A percentile compares a stretch with the other conserved stretches of the same genome.
Conservation (phyloP, 768 basidiomycete genomes). For the Mycena galericulata region DNA sequence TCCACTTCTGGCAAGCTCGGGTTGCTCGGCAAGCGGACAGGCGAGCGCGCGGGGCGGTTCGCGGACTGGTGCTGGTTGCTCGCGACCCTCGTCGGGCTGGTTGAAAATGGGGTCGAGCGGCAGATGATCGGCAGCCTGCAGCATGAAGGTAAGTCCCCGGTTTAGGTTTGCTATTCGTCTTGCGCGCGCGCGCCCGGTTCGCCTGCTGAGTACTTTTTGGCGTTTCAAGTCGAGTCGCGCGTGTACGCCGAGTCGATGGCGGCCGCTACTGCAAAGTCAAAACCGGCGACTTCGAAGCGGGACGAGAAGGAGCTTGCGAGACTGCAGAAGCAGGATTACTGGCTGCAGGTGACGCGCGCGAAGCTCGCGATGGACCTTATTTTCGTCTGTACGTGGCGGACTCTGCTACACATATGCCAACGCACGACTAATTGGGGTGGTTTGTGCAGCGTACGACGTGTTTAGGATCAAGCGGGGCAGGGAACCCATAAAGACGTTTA, state of each 20-base stretch:
- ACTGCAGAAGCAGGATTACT: slow-evolving; percentile 78
- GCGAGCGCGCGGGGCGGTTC: slow-evolving; percentile 77
- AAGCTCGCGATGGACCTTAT: slow-evolving; percentile 89
- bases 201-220: slow-evolving; percentile 14
- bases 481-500: slow-evolving; percentile 70
- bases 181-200: slow-evolving; percentile 17
- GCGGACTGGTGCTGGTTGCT: slow-evolving; percentile 92
- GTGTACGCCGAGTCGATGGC: slow-evolving; percentile 80
- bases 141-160: slow-evolving; percentile 64
- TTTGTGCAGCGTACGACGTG: slow-evolving; percentile 79
- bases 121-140: slow-evolving; percentile 74
- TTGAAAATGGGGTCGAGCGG: slow-evolving; percentile 86
- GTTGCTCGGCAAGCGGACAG: slow-evolving; percentile 71
- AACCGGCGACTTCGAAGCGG: slow-evolving; percentile 64
- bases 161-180: no score
- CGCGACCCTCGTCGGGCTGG: slow-evolving; percentile 81
- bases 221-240: slow-evolving; percentile 72
- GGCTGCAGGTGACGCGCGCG: slow-evolving; percentile 75
- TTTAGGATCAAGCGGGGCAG: slow-evolving; percentile 75
- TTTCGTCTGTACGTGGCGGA: slow-evolving; percentile 78
- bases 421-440: no score
- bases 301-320: slow-evolving; percentile 79
- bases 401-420: no score
- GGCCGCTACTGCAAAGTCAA: slow-evolving; percentile 77
- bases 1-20: slow-evolving; percentile 81